phyloP scores from a whole-genome alignment of 805 yeast species.

The Cyberlindnera samutprakarnensis region DNA sequence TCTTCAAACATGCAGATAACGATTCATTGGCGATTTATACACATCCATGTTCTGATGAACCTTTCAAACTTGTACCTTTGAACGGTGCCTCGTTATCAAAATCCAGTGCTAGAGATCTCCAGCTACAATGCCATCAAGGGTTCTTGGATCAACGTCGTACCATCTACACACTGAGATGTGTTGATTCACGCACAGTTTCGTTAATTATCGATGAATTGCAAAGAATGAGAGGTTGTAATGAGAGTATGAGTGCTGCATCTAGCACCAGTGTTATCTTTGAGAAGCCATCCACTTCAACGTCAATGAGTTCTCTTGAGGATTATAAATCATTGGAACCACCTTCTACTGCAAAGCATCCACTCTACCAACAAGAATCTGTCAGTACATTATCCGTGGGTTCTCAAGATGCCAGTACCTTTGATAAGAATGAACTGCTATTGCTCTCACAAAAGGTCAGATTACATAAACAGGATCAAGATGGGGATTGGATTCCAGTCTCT shows the following conservation, averaged over 20 bases:
- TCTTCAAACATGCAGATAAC: slow-evolving; percentile 7
- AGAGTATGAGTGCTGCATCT: slow-evolving; percentile 5
- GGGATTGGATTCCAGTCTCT: slow-evolving; percentile 22
- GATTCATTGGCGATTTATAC: slow-evolving; percentile 10
- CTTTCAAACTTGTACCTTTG: slow-evolving; percentile 13
- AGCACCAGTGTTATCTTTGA: slow-evolving; percentile 12
- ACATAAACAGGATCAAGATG: slow-evolving; percentile 17
- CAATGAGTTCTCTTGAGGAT: slow-evolving; percentile 15
- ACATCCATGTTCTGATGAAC: no score
- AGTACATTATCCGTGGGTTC: slow-evolving; percentile 1
- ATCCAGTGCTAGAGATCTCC: slow-evolving; percentile 11
- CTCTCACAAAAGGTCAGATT: slow-evolving; percentile 16
- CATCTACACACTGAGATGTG: slow-evolving; percentile 16
- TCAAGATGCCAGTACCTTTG: not conserved
- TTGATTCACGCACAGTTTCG: slow-evolving; percentile 9
- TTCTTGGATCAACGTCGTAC: not conserved
- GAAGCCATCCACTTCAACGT: slow-evolving; percentile 19
- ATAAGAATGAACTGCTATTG: slow-evolving; percentile 5
- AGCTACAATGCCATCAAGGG: slow-evolving; percentile 8
- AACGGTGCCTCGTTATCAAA: slow-evolving; percentile 9
- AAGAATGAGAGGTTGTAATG: slow-evolving; percentile 3
- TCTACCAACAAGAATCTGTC: not conserved
- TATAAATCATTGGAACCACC: slow-evolving; percentile 2
- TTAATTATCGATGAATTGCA: slow-evolving; percentile 11
- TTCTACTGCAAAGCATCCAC: not conserved